These are phyloP conservation scores for Tolypocladium cylindrosporum DNA, from an alignment of 2,329 filamentous ascomycete genomes.

Conservation along the genomic window DNA sequence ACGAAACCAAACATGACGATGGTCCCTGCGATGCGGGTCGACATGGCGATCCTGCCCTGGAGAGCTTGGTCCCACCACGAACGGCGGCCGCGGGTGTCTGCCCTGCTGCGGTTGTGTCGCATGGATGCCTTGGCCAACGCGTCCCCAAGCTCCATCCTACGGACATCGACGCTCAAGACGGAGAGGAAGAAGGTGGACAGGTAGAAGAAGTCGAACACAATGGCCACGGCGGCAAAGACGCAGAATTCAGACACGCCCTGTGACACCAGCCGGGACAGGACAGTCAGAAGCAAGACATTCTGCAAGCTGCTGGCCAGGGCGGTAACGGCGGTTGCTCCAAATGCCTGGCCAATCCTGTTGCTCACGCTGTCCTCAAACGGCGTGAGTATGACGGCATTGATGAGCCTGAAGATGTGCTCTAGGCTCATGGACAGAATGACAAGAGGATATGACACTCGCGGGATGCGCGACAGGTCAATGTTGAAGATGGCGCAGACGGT, in stretches of 20 bases:
- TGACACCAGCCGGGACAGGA: conserved; percentile 57
- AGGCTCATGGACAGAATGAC: conserved; percentile 69
- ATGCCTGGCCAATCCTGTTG: conserved; percentile 60
- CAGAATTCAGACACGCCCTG: conserved; percentile 67
- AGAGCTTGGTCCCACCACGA: conserved; percentile 52
- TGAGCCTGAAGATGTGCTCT: conserved; percentile 69
- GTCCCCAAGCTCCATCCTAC: conserved; percentile 65
- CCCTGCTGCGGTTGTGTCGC: conserved; percentile 21
- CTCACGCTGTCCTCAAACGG: conserved; percentile 59
- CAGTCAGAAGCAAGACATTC: conserved; percentile 56
- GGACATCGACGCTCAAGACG: conserved; percentile 70
- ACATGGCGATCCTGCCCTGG: conserved; percentile 55
- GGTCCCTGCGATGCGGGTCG: conserved; percentile 66
- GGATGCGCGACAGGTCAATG: conserved; percentile 66
- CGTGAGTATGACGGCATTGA: conserved; percentile 67
- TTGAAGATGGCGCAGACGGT: conserved; percentile 68
- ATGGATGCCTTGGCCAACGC: conserved; percentile 50
- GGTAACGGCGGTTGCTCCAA: conserved; percentile 62
- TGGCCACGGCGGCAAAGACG: conserved; percentile 63
- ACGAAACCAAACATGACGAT: conserved; percentile 64
- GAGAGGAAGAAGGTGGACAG: conserved; percentile 72
- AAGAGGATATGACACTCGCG: conserved; percentile 63
- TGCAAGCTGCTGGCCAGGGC: conserved; percentile 59
- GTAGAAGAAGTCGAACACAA: conserved; percentile 69
- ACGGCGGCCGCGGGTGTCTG: conserved; percentile 12